Evolutionary conservation across 345 rosid species (phyloP).

Genomic region (Melaleuca quinquenervia): DNA sequence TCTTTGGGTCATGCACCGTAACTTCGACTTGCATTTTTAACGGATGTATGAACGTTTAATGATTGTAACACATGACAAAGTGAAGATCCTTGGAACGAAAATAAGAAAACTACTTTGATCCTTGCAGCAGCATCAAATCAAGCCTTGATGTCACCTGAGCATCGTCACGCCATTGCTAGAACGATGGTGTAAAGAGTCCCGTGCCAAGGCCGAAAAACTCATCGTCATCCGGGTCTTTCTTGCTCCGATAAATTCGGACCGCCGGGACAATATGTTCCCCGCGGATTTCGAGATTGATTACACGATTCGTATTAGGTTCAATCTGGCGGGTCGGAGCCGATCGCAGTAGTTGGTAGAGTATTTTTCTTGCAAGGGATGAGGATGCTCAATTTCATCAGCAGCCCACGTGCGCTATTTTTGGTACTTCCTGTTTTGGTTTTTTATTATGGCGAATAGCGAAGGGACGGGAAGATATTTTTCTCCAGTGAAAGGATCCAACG

Average conservation of each 20-base stretch:
- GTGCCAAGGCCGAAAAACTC: no score
- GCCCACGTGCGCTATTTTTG: neutral
- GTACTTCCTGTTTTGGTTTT: neutral
- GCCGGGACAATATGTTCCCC: no score
- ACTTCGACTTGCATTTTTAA: neutral
- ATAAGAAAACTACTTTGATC: neutral
- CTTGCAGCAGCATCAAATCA: neutral
- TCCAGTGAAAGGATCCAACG: neutral
- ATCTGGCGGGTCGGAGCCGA: neutral
- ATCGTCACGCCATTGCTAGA: neutral
- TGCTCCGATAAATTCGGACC: rapidly evolving
- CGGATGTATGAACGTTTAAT: neutral
- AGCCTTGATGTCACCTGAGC: neutral
- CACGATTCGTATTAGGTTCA: neutral
- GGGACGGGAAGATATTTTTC: neutral
- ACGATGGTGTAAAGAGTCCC: no score
- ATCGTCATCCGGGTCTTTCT: neutral
- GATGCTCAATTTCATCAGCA: neutral
- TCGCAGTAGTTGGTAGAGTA: neutral
- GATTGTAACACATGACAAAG: neutral
- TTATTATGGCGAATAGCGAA: neutral
- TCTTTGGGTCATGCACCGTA: neutral
- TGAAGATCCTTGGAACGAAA: neutral
- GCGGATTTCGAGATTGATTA: neutral
- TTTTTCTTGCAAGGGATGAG: neutral